phyloP scores from a whole-genome alignment of 805 yeast species.

The Sugiyamaella floridensis region DNA sequence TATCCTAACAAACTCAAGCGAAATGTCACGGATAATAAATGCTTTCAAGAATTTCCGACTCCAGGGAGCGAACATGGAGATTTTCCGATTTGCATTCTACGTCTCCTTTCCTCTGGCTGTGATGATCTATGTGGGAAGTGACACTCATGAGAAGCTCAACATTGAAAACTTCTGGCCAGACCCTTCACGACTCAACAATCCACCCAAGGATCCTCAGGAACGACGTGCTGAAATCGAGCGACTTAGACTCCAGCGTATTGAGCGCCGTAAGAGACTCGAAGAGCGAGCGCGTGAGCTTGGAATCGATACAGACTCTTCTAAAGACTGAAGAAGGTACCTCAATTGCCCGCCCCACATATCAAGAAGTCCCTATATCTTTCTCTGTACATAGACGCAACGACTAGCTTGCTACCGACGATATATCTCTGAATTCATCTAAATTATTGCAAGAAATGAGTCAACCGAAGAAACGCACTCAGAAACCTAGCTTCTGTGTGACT shows the following conservation, averaged over 20 bases:
- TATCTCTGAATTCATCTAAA: not conserved
- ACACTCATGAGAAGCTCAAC: constrained; percentile 81
- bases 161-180: constrained; percentile 97
- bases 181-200: constrained; percentile 81
- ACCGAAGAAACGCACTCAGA: not conserved
- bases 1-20: not conserved
- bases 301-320: constrained; percentile 25
- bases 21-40: constrained; percentile 2
- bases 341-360: too few species aligned
- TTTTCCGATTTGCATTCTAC: constrained; percentile 50
- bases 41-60: constrained; percentile 14
- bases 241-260: constrained; percentile 67
- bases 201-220: constrained; percentile 89
- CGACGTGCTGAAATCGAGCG: constrained; percentile 87
- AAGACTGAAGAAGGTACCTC: not conserved
- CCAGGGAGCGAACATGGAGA: constrained; percentile 21
- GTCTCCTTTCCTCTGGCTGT: constrained; percentile 80
- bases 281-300: constrained; percentile 65
- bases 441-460: not conserved
- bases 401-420: not conserved
- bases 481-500: not conserved
- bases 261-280: constrained; percentile 66
- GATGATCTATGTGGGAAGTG: constrained; percentile 89
- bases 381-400: constrained; percentile 1
- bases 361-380: not conserved